Percentiles rank a stretch among this genome's conserved stretches.
Conservation (phyloP, 345 rosid genomes). For the Eucalyptus sp. region DNA sequence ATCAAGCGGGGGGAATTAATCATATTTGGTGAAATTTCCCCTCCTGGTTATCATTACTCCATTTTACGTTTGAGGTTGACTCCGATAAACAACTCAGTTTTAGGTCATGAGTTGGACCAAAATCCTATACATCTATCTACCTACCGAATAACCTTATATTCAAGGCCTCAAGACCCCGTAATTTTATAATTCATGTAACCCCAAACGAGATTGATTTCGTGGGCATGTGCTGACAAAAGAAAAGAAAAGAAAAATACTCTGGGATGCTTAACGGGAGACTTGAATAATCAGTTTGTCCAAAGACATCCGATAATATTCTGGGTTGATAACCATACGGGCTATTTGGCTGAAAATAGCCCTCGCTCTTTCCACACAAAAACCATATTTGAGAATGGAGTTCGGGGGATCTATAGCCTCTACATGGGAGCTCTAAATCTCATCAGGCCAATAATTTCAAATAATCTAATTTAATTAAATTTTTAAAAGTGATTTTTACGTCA, state of each 20-base stretch:
- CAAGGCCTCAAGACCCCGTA: not conserved
- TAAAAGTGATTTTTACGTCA: too few relatives aligned
- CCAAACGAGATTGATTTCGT: not conserved
- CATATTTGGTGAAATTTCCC: too few relatives aligned
- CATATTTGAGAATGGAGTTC: too few relatives aligned
- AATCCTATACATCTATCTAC: not conserved
- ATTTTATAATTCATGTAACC: not conserved
- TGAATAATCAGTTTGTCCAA: not conserved
- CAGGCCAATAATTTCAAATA: fast-evolving
- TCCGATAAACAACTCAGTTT: too few relatives aligned
- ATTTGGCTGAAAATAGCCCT: not conserved
- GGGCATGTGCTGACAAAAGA: not conserved
- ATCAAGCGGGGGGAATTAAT: too few relatives aligned
- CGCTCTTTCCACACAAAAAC: too few relatives aligned
- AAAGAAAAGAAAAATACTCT: not conserved
- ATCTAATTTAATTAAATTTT: too few relatives aligned
- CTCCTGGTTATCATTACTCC: too few relatives aligned
- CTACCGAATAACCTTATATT: not conserved
- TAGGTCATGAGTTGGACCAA: too few relatives aligned
- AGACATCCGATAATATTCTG: not conserved
- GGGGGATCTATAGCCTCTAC: too few relatives aligned
- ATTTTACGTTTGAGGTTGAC: too few relatives aligned
- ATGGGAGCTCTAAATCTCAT: too few relatives aligned
- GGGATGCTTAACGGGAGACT: not conserved
- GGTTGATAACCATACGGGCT: not conserved